These are phyloP conservation scores for Diaporthe eres DNA, from an alignment of 2,329 filamentous ascomycete genomes.

Conservation along the genomic window DNA sequence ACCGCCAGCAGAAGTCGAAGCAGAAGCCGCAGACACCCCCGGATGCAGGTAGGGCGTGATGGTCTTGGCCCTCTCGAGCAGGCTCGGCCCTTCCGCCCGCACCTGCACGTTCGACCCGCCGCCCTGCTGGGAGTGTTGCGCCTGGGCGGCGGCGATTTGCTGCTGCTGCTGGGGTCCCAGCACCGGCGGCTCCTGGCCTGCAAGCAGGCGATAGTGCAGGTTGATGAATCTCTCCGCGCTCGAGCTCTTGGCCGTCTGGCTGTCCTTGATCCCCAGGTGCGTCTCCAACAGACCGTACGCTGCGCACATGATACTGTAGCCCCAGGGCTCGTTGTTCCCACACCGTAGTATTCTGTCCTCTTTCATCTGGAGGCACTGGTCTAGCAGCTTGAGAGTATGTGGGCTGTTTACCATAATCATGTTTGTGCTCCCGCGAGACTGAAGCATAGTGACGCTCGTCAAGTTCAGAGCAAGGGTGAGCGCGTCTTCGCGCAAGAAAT, in stretches of 20 bases:
- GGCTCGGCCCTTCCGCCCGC: conserved; percentile 36
- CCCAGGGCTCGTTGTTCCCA: conserved; percentile 75
- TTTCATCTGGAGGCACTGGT: conserved; percentile 73
- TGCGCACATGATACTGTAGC: conserved; percentile 74
- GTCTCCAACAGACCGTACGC: conserved; percentile 71
- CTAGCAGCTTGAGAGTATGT: conserved; percentile 72
- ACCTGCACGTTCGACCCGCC: conserved; percentile 26
- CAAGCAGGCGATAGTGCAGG: conserved; percentile 69
- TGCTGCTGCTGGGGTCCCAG: conserved; percentile 50
- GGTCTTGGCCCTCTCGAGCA: conserved; percentile 40
- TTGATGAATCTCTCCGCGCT: conserved; percentile 72
- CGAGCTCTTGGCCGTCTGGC: conserved; percentile 70
- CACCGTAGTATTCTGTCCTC: conserved; percentile 73
- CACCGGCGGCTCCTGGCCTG: conserved; percentile 64
- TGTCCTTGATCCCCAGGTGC: conserved; percentile 70
- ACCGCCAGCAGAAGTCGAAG: neutral
- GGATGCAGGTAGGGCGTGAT: conserved; percentile 40
- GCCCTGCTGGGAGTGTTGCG: conserved; percentile 33
- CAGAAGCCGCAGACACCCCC: conserved; percentile 1
- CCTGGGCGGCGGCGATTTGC: conserved; percentile 44
- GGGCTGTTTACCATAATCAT: conserved; percentile 74
- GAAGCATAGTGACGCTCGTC: conserved; percentile 72
- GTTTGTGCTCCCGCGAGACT: conserved; percentile 70
- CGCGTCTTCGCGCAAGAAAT: conserved; percentile 72
- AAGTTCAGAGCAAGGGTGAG: conserved; percentile 73